A percentile compares a stretch with the other conserved stretches of the same genome.
These are phyloP conservation scores for Dysphania ambrosioides DNA, from an alignment of 148 eudicot genomes.

Conservation along the genomic window DNA sequence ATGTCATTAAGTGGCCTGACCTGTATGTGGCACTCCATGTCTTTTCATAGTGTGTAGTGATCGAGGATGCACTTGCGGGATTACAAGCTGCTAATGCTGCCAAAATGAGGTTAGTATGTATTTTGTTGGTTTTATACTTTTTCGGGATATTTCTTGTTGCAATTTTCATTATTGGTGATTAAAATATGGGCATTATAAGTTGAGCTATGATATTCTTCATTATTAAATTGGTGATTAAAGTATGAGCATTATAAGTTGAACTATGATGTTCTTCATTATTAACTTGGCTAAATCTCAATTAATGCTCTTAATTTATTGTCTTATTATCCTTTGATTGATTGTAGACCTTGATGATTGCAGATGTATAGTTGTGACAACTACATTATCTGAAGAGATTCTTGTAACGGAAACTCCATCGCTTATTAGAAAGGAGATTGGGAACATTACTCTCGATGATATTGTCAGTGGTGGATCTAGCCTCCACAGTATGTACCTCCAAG, in stretches of 20 bases:
- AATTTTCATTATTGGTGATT: not conserved
- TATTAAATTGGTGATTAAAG: too few species aligned
- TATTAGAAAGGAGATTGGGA: conserved; percentile 80
- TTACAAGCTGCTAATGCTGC: conserved; percentile 96
- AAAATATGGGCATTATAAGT: not conserved
- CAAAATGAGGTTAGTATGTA: conserved; percentile 66
- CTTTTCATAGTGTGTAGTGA: conserved; percentile 69
- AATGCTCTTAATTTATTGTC: not conserved
- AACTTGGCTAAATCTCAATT: not conserved
- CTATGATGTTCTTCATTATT: too few species aligned
- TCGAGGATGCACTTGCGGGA: conserved; percentile 98
- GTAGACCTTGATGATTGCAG: conserved; percentile 40
- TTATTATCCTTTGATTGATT: conserved; percentile 6
- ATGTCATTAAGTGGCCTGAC: conserved; percentile 13
- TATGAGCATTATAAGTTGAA: too few species aligned
- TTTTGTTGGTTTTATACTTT: not conserved
- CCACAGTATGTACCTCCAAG: conserved; percentile 72
- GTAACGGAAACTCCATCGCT: conserved; percentile 71
- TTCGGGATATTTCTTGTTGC: not conserved
- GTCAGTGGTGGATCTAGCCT: conserved; percentile 76
- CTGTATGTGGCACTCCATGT: not conserved
- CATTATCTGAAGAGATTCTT: conserved; percentile 70
- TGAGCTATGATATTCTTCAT: not conserved
- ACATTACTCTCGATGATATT: conserved; percentile 74
- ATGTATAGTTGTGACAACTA: conserved; percentile 96